Evolutionary conservation across 768 basidiomycete species (phyloP), one percentile per base, ranked within the genome.

Genomic region (Russula compacta): DNA sequence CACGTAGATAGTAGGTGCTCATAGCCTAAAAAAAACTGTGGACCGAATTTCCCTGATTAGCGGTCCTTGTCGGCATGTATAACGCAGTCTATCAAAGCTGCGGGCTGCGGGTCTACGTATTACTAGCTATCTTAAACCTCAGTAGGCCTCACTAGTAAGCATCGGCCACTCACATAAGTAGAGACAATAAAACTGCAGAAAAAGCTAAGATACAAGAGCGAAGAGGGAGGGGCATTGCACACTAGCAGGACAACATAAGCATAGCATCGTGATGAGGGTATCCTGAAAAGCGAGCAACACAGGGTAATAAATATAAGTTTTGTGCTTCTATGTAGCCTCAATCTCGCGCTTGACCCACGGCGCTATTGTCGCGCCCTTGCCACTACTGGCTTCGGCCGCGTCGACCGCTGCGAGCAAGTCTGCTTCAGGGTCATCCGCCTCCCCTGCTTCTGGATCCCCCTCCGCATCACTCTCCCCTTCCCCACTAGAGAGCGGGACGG

Each of bases 391-490:
- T 69, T 76, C 75, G 17, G 76, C 72, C n/a, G 74, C 75, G 58
- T 74, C 74, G 51, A 74, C 74, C 35, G 73, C 74, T 66, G 72
- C 75, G 46, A 75, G 61, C 62, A 74, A 64, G 62, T 72, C 73
- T 14, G 71, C 73, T 7, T 73, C 72, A 7, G 69, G 70, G 54
- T 73, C 74, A 7, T 67, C 71, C 9, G 60, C 71, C 11, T 64
- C 69, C 29, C 68, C 72, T 19, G 69, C 74, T 4, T 73, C 76
- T 9, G 69, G 72, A 14, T 78, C 77, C 9, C 57, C 66, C 12
- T 67, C 69, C 9, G 66, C 76, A 29, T 78, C 77, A 9, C 63
- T 74, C 12, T 79, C 78, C 1, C 60, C 60, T 29, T 59, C 58
- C 35, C 70, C 75, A 56, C 77, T 77, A 10, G 67, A 60, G 39